A percentile compares a stretch with the other conserved stretches of the same genome.
Evolutionary conservation across 108 stramenopile species (phyloP).

Genomic region (Discostella stelligeroides): DNA sequence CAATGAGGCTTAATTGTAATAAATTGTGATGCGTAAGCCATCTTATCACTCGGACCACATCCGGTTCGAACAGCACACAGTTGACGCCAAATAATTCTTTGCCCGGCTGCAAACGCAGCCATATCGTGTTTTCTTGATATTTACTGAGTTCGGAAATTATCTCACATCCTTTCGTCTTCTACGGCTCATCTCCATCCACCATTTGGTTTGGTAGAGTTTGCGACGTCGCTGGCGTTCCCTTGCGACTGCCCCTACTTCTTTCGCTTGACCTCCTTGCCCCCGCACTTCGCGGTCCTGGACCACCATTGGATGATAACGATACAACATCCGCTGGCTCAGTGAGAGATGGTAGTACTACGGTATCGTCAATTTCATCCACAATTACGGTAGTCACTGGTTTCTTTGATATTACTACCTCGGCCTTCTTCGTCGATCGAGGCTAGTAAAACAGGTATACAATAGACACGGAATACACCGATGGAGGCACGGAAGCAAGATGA

Average conservation of each 20-base stretch:
- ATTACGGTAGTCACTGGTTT: slow-evolving; percentile 5
- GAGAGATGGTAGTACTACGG: background rate
- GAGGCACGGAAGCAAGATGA: background rate
- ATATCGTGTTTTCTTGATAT: no score
- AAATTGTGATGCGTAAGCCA: background rate
- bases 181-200: no score
- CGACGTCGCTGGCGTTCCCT: slow-evolving; percentile 8
- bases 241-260: slow-evolving; percentile 56
- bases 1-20: background rate
- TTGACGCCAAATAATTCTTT: no score
- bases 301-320: slow-evolving; percentile 11
- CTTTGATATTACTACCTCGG: slow-evolving; percentile 12
- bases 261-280: slow-evolving; percentile 77
- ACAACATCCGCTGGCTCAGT: slow-evolving; percentile 21
- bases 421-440: slow-evolving; percentile 40
- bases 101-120: no score
- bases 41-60: background rate
- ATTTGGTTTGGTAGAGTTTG: background rate
- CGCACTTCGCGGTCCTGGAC: slow-evolving; percentile 70
- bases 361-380: background rate
- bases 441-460: background rate
- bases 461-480: background rate
- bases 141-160: no score
- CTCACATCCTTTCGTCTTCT: background rate
- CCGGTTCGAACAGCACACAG: no score